These are phyloP conservation scores for Yamadazyma diospyri DNA, from an alignment of 1,139 yeast genomes.

Conservation along the genomic window DNA sequence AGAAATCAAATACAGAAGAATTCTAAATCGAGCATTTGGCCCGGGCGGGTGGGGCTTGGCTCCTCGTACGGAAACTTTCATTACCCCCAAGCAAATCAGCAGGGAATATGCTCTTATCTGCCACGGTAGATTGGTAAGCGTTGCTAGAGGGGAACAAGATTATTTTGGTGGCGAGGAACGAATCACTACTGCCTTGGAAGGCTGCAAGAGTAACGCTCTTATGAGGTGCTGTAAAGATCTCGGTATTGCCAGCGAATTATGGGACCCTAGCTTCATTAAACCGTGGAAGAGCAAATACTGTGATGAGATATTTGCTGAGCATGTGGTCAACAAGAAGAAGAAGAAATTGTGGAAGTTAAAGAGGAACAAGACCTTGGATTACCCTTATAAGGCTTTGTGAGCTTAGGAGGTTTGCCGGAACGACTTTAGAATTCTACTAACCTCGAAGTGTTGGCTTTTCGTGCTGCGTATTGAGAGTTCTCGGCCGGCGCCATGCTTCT, in stretches of 20 bases:
- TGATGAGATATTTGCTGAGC: conserved; percentile 85
- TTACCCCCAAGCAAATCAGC: conserved; percentile 62
- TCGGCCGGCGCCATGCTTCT: no score
- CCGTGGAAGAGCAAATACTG: conserved; percentile 72
- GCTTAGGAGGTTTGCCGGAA: no score
- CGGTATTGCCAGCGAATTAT: conserved; percentile 92
- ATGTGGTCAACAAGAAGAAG: conserved; percentile 75
- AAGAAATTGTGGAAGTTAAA: conserved; percentile 86
- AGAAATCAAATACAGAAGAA: conserved; percentile 89
- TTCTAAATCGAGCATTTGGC: conserved; percentile 86
- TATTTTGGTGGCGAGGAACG: conserved; percentile 80
- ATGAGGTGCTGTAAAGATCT: conserved; percentile 98
- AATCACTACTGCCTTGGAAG: conserved; percentile 94
- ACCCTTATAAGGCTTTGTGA: conserved; percentile 80
- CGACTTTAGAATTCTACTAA: no score
- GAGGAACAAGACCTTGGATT: conserved; percentile 72
- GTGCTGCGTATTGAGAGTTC: no score
- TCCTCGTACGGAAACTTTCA: conserved; percentile 81
- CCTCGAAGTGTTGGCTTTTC: no score
- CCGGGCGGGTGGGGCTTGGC: conserved; percentile 99
- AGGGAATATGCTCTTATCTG: conserved; percentile 88
- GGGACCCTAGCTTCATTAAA: conserved; percentile 93
- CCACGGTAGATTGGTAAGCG: conserved; percentile 82
- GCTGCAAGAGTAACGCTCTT: conserved; percentile 92
- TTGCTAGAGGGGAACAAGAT: conserved; percentile 95